Evolutionary conservation across 1,284 basidiomycete genomes (phyloP).

Genomic region (Ceratobasidium sp.): DNA sequence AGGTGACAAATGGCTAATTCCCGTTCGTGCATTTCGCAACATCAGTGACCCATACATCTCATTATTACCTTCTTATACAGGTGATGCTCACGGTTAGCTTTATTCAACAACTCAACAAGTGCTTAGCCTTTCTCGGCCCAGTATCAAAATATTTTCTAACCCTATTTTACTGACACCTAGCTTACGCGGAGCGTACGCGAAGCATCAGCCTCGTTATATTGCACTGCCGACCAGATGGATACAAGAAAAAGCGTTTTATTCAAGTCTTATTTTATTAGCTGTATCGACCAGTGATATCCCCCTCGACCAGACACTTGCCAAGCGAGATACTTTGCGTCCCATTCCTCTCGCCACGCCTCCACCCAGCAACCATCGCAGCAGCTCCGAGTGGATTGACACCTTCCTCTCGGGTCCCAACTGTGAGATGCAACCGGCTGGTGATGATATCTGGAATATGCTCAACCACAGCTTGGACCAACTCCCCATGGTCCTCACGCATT

Average conservation of each 20-base stretch:
- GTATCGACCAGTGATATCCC: constrained; percentile 13
- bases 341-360: constrained; percentile 58
- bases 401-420: constrained; percentile 77
- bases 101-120: constrained; percentile 60
- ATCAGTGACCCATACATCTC: neutral
- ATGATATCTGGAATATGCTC: constrained; percentile 62
- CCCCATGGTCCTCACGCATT: constrained; percentile 58
- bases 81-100: constrained; percentile 58
- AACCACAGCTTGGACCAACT: constrained; percentile 59
- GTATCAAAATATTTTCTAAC: no score
- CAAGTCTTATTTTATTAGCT: constrained; percentile 4
- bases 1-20: constrained; percentile 59
- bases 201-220: no score
- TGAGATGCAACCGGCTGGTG: constrained; percentile 77
- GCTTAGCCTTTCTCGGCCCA: constrained; percentile 56
- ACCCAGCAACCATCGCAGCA: constrained; percentile 67
- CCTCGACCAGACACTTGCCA: constrained; percentile 5
- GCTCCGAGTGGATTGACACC: constrained; percentile 78
- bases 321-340: neutral
- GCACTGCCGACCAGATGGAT: no score
- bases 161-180: no score
- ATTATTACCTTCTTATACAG: neutral
- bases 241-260: no score
- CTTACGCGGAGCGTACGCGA: no score
- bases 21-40: constrained; percentile 46